These are phyloP conservation scores for Syzygium syzygioides DNA, from an alignment of 441 rosid species.

Conservation along the genomic window DNA sequence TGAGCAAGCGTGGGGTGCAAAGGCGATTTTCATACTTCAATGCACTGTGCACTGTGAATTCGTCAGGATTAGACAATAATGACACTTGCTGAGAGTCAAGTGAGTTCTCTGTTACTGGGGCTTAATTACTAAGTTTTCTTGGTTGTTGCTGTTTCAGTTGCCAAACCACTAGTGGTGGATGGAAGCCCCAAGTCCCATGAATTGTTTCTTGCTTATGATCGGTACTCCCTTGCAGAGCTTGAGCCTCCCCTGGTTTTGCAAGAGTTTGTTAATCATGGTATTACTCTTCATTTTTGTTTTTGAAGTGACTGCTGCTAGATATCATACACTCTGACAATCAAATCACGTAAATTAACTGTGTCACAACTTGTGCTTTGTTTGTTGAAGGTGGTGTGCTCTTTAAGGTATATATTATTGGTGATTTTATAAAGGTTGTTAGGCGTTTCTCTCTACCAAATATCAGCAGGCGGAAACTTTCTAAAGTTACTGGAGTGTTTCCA, in stretches of 20 bases:
- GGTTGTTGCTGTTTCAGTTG: conserved; percentile 38
- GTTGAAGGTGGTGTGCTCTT: conserved; percentile 75
- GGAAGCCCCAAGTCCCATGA: conserved; percentile 87
- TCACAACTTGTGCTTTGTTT: neutral
- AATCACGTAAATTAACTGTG: neutral
- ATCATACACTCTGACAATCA: neutral
- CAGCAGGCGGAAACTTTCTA: conserved; percentile 42
- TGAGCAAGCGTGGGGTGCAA: neutral
- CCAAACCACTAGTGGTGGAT: conserved; percentile 85
- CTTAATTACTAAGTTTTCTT: neutral
- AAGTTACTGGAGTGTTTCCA: conserved; percentile 48
- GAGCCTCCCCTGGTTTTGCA: conserved; percentile 85
- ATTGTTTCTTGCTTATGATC: conserved; percentile 65
- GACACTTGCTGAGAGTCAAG: neutral
- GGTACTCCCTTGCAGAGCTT: conserved; percentile 60
- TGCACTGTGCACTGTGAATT: neutral
- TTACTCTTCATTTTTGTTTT: neutral
- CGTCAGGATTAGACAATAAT: neutral
- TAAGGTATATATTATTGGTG: conserved; percentile 76
- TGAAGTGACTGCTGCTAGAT: neutral
- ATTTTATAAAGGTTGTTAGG: conserved; percentile 71
- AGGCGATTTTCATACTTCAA: neutral
- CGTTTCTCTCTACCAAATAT: conserved; percentile 82
- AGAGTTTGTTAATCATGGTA: conserved; percentile 93
- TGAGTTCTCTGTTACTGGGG: neutral